Evolutionary conservation across 139 green algal genomes (phyloP), one percentile per base, ranked within the genome.

Genomic region (Axilococcus clingmanii): DNA sequence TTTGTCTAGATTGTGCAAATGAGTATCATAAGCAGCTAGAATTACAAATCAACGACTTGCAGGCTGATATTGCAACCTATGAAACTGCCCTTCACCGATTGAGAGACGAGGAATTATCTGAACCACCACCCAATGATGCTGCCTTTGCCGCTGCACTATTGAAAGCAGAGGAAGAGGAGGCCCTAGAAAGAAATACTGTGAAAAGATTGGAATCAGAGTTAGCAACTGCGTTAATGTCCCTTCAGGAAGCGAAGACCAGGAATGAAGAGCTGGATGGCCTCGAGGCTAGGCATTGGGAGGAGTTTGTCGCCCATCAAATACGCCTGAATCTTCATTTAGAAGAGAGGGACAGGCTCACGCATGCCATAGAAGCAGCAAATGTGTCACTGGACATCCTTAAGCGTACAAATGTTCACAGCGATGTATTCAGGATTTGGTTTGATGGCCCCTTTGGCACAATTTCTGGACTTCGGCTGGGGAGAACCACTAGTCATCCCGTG

Each of bases 401-500:
- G 5, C 28, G 14, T 28, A 61, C 36, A 9, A 89, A 84, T 47
- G 82, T 95, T 32, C 76, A 78, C 48, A 84, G 86, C 51, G 86
- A 95, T 37, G 73, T 80, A 1, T 97, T 96, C 48, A 76, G 74
- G 53, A 96, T 95, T 33, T 82, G 79, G 79, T 76, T 88, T 58
- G 71, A 92, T 51, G 83, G 83, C 17, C 68, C 79, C 0, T 94
- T 92, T 66, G 86, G 83, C 45, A 94, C 86, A 28, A 94, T 93
- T 58, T 53, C 44, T 20, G 84, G 86, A 22, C 91, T 93, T 68
- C 72, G 90, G 7, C 69, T 97, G 46, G 90, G 90, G 0, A 69
- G 77, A 36, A 94, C 76, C 1, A 38, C 76, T 28, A 57, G 80
- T 32, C 46, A 63, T 32, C 57, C 62, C 7, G 90, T 97, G 52